These are phyloP conservation scores for Coemansia pectinata DNA, from an alignment of 192 early-diverging fungal genomes.

Conservation along the genomic window DNA sequence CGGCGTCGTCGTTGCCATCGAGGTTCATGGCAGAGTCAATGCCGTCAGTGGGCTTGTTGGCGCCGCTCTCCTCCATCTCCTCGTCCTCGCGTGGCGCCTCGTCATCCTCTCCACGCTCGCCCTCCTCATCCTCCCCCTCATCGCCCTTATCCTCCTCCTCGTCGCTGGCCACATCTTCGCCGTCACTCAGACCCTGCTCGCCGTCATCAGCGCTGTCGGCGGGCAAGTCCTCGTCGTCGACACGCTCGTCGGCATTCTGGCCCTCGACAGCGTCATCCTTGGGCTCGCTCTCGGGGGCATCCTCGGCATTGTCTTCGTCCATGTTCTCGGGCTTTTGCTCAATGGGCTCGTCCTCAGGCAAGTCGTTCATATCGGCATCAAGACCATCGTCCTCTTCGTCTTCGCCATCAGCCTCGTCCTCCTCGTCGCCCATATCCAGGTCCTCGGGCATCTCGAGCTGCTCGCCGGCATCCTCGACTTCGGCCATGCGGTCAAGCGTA, in stretches of 20 bases:
- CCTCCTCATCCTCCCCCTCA: slow-evolving; percentile 46
- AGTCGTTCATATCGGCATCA: slow-evolving; percentile 53
- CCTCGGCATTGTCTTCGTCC: slow-evolving; percentile 48
- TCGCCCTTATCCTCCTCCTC: slow-evolving; percentile 42
- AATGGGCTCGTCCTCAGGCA: slow-evolving; percentile 58
- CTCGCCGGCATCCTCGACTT: slow-evolving; percentile 57
- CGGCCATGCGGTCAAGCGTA: slow-evolving; percentile 53
- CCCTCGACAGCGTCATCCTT: slow-evolving; percentile 23
- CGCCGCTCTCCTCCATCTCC: slow-evolving; percentile 46
- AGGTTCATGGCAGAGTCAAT: slow-evolving; percentile 60
- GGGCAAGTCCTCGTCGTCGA: slow-evolving; percentile 16
- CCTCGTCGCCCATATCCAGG: slow-evolving; percentile 58
- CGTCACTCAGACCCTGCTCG: slow-evolving; percentile 33
- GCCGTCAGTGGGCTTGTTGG: slow-evolving; percentile 60
- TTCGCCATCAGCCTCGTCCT: slow-evolving; percentile 36
- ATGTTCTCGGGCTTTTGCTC: slow-evolving; percentile 44
- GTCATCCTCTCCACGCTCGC: slow-evolving; percentile 46
- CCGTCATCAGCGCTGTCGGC: slow-evolving; percentile 16
- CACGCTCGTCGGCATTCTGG: slow-evolving; percentile 44
- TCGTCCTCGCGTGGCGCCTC: slow-evolving; percentile 30
- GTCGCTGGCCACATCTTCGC: slow-evolving; percentile 27
- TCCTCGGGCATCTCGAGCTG: slow-evolving; percentile 62
- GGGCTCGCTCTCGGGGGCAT: slow-evolving; percentile 5
- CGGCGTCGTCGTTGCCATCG: slow-evolving; percentile 54
- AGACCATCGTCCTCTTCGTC: slow-evolving; percentile 49